A percentile compares a stretch with the other conserved stretches of the same genome.
These are phyloP conservation scores for Trichoderma harzianum DNA, from an alignment of 2,329 filamentous ascomycete genomes.

Conservation along the genomic window DNA sequence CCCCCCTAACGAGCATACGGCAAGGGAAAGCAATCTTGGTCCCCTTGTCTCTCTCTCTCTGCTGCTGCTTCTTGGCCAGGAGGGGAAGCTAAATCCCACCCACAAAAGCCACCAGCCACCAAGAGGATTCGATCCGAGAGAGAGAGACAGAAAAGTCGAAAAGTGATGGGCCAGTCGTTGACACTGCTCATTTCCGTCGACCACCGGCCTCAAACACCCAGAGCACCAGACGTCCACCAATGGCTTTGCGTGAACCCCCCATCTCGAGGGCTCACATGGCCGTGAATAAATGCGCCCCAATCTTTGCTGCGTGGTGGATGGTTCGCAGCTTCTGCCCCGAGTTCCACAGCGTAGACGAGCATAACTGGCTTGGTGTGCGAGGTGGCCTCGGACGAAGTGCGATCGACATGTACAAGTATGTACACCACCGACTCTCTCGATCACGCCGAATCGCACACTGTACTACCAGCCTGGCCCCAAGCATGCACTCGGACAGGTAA, in stretches of 20 bases:
- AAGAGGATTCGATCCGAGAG: background rate
- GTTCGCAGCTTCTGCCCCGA: background rate
- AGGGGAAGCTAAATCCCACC: background rate
- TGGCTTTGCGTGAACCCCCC: background rate
- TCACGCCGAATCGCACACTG: background rate
- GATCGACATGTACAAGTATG: background rate
- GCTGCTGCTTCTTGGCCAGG: background rate
- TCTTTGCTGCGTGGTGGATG: slow-evolving; percentile 21
- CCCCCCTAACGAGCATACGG: background rate
- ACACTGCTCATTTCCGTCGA: background rate
- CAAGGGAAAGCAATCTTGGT: background rate
- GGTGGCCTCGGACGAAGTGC: background rate
- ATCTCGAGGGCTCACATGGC: slow-evolving; percentile 28
- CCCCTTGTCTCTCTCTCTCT: background rate
- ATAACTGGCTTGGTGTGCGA: background rate
- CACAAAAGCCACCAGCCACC: background rate
- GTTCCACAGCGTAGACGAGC: background rate
- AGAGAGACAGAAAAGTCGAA: background rate
- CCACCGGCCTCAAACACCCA: slow-evolving; percentile 6
- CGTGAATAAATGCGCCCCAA: slow-evolving; percentile 27
- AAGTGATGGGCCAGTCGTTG: background rate
- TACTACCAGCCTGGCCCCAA: background rate
- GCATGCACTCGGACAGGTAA: background rate
- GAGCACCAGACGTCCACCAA: slow-evolving; percentile 1
- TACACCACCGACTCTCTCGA: background rate